These are phyloP conservation scores for Candida endomychidarum DNA, from an alignment of 805 yeast species.

Conservation along the genomic window DNA sequence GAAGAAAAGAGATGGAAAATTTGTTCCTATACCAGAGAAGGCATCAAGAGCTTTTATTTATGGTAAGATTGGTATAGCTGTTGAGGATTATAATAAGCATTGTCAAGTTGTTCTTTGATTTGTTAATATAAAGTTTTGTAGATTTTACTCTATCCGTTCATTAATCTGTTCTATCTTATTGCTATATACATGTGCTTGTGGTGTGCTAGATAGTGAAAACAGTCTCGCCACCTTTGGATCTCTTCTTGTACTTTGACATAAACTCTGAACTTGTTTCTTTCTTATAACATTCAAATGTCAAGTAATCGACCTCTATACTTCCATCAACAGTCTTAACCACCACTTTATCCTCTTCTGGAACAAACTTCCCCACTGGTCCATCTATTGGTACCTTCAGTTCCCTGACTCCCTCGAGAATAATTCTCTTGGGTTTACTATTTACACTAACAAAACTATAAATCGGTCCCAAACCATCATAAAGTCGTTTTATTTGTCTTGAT, in stretches of 20 bases:
- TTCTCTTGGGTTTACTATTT: slow-evolving; percentile 39
- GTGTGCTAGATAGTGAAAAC: slow-evolving; percentile 13
- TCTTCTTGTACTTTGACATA: slow-evolving; percentile 41
- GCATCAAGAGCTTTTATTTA: slow-evolving; percentile 65
- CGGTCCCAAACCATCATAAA: slow-evolving; percentile 55
- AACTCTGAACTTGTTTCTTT: slow-evolving; percentile 49
- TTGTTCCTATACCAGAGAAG: slow-evolving; percentile 76
- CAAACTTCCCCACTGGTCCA: slow-evolving; percentile 5
- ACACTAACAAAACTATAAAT: slow-evolving; percentile 46
- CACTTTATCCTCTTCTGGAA: slow-evolving; percentile 21
- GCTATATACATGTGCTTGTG: background rate
- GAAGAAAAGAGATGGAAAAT: slow-evolving; percentile 51
- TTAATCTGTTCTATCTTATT: background rate
- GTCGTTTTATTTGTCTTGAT: slow-evolving; percentile 40
- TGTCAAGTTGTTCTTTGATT: slow-evolving; percentile 47
- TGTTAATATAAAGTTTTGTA: background rate
- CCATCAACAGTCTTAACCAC: slow-evolving; percentile 48
- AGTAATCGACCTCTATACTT: slow-evolving; percentile 26
- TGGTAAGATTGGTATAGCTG: slow-evolving; percentile 75
- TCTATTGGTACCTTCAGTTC: background rate
- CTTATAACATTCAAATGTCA: slow-evolving; percentile 58
- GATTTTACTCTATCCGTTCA: too few relatives aligned
- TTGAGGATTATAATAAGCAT: slow-evolving; percentile 70
- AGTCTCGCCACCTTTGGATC: slow-evolving; percentile 39
- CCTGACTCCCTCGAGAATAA: slow-evolving; percentile 46